These are phyloP conservation scores for Mycena filopes DNA, from an alignment of 768 basidiomycete genomes.

Conservation along the genomic window DNA sequence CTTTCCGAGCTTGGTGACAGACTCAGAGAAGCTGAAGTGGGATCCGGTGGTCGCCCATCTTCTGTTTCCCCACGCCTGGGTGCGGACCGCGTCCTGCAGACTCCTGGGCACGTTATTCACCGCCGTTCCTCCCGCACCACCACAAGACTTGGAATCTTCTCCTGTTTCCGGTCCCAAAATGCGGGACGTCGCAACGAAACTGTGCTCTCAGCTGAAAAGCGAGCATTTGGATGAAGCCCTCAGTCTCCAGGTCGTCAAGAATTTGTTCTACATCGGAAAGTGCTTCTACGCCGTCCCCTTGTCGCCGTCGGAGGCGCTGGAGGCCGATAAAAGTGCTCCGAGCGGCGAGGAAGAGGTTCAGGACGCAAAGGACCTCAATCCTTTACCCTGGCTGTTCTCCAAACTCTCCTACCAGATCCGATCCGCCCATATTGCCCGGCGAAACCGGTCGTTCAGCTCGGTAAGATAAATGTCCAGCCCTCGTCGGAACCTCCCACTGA, in stretches of 20 bases:
- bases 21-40: slow-evolving; percentile 70
- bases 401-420: slow-evolving; percentile 89
- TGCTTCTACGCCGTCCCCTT: slow-evolving; percentile 68
- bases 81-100: slow-evolving; percentile 82
- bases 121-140: slow-evolving; percentile 55
- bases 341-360: slow-evolving; percentile 42
- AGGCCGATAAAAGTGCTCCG: slow-evolving; percentile 33
- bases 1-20: slow-evolving; percentile 59
- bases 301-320: slow-evolving; percentile 41
- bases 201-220: slow-evolving; percentile 84
- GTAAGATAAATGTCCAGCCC: slow-evolving; percentile 49
- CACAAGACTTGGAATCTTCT: slow-evolving; percentile 48
- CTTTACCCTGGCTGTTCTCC: slow-evolving; percentile 93
- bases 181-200: slow-evolving; percentile 76
- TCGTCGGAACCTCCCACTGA: neutral
- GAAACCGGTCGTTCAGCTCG: slow-evolving; percentile 58
- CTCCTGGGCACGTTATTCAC: slow-evolving; percentile 79
- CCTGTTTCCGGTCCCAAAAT: slow-evolving; percentile 68
- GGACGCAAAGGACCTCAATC: slow-evolving; percentile 53
- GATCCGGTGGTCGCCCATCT: slow-evolving; percentile 69
- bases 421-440: slow-evolving; percentile 76
- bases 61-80: slow-evolving; percentile 94
- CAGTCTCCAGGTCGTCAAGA: slow-evolving; percentile 90
- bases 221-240: slow-evolving; percentile 77
- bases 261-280: slow-evolving; percentile 92